phyloP scores from a whole-genome alignment of 2,329 filamentous ascomycete genomes.

The Daldinia sp. region DNA sequence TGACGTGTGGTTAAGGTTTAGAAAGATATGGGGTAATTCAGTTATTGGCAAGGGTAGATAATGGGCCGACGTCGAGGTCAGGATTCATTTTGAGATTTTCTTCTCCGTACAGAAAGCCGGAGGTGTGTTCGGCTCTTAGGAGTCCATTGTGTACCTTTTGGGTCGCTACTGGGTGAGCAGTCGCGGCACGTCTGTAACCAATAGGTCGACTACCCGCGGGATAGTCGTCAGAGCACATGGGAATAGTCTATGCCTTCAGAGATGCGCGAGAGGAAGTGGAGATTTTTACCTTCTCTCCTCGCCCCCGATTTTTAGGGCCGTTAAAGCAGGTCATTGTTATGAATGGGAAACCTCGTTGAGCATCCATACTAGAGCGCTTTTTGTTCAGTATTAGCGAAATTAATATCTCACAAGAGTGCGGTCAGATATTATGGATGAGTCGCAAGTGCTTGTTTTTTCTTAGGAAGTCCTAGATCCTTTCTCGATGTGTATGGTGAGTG shows the following conservation, averaged over 20 bases:
- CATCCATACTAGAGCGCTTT: conserved; percentile 25
- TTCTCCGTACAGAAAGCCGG: conserved; percentile 17
- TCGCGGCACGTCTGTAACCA: conserved; percentile 29
- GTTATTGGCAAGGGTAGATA: not conserved
- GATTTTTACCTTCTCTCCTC: conserved; percentile 10
- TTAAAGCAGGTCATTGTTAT: conserved; percentile 35
- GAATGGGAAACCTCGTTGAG: conserved; percentile 37
- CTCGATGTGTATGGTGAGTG: too few relatives aligned
- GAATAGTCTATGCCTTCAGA: conserved; percentile 21
- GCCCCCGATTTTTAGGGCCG: conserved; percentile 19
- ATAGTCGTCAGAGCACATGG: conserved; percentile 10
- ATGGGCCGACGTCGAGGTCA: conserved; percentile 17
- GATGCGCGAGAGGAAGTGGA: conserved; percentile 10
- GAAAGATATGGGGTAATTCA: not conserved
- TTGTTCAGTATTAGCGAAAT: conserved; percentile 14
- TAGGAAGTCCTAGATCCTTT: not conserved
- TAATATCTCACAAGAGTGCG: conserved; percentile 3
- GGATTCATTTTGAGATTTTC: conserved; percentile 20
- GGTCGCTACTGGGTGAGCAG: conserved; percentile 40
- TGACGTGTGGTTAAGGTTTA: not conserved
- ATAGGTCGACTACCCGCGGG: conserved; percentile 14
- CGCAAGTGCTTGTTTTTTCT: not conserved
- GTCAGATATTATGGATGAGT: not conserved
- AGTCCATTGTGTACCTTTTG: conserved; percentile 20
- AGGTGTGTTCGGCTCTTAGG: conserved; percentile 18